A percentile compares a stretch with the other conserved stretches of the same genome.
phyloP scores from a whole-genome alignment of 495 filamentous ascomycete species.

The Aspergillus baeticus region DNA sequence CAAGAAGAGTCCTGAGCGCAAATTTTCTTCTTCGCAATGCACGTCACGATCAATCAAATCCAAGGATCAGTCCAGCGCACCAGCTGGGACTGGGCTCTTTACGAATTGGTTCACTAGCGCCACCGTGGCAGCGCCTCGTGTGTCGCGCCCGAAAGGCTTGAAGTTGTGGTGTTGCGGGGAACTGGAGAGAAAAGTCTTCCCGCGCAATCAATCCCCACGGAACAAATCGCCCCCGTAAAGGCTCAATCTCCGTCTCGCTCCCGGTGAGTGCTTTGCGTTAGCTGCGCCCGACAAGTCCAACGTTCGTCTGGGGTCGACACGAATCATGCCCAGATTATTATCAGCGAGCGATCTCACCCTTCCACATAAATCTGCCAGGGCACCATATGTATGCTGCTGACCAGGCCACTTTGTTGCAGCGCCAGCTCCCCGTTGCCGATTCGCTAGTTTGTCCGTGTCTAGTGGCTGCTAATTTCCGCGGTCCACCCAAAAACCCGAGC shows the following conservation, averaged over 20 bases:
- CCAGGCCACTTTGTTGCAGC: neutral
- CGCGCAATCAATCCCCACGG: no score
- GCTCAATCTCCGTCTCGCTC: neutral
- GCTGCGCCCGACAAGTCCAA: neutral
- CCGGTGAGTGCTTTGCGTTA: neutral
- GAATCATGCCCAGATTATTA: neutral
- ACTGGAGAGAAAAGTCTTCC: neutral
- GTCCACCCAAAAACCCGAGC: neutral
- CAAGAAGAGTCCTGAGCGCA: no score
- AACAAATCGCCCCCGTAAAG: neutral
- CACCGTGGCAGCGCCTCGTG: neutral
- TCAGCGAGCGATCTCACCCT: neutral
- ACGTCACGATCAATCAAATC: neutral
- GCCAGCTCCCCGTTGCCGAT: neutral
- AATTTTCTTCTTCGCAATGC: no score
- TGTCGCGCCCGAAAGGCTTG: neutral
- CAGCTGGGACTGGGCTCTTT: no score
- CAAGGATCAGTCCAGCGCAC: neutral
- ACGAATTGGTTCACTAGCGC: neutral
- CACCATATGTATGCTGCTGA: neutral
- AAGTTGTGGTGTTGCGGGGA: neutral
- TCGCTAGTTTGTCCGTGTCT: conserved; percentile 3
- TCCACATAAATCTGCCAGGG: neutral
- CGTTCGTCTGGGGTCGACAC: neutral
- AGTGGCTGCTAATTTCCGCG: conserved; percentile 9